Conservation (phyloP, 768 basidiomycete genomes). For the Gyrodon lividus region DNA sequence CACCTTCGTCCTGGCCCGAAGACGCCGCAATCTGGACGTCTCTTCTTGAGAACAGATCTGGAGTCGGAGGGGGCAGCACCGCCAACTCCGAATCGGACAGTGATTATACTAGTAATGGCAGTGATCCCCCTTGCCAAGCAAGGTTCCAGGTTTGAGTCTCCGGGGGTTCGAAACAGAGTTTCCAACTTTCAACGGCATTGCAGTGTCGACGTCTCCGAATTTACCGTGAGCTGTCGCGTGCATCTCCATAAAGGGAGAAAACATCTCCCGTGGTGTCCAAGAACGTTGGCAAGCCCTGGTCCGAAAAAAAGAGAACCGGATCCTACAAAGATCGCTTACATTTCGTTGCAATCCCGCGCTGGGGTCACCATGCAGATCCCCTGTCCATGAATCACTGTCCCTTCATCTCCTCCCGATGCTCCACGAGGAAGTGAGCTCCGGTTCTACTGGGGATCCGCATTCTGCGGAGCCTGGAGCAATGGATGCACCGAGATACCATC, state of each 20-base stretch:
- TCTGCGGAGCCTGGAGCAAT: not conserved
- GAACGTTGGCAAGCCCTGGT: slow-evolving; percentile 47
- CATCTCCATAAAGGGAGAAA: slow-evolving; percentile 47
- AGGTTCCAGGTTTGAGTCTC: slow-evolving; percentile 37
- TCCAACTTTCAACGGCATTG: slow-evolving; percentile 16
- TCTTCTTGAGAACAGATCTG: slow-evolving; percentile 17
- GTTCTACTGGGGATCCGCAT: not conserved
- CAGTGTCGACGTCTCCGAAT: not conserved
- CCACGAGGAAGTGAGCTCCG: slow-evolving; percentile 36
- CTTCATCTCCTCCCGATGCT: slow-evolving; percentile 57
- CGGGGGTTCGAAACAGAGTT: slow-evolving; percentile 38
- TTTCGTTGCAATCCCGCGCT: not conserved
- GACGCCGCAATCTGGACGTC: slow-evolving; percentile 34
- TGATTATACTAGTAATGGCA: not conserved
- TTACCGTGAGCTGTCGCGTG: not conserved
- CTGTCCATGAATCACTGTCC: slow-evolving; percentile 58
- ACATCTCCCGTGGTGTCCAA: slow-evolving; percentile 46
- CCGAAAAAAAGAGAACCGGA: slow-evolving; percentile 22
- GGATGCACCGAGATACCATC: slow-evolving; percentile 33
- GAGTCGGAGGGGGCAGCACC: not conserved
- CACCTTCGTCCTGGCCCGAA: slow-evolving; percentile 38
- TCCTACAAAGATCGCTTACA: not conserved
- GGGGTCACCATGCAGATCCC: slow-evolving; percentile 44
- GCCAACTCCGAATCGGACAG: not conserved
- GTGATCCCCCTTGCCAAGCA: slow-evolving; percentile 21